phyloP scores from a whole-genome alignment of 2,329 filamentous ascomycete species.

The Elsinoe batatas region DNA sequence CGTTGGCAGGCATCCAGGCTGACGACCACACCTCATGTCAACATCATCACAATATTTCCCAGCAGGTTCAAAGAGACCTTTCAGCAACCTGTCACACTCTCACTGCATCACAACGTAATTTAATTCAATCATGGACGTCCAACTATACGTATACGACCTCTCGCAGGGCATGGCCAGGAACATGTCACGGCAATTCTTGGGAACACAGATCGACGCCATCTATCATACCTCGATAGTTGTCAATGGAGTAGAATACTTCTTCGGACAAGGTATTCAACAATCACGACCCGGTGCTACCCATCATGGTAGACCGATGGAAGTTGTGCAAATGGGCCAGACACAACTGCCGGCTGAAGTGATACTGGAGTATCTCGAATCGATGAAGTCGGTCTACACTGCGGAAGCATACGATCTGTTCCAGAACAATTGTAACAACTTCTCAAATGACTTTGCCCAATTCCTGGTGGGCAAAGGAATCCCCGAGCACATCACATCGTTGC shows the following conservation, averaged over 20 bases:
- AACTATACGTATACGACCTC: conserved; percentile 45
- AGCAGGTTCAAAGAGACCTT: too few species aligned
- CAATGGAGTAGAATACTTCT: conserved; percentile 78
- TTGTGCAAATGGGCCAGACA: conserved; percentile 64
- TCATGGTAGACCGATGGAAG: conserved; percentile 73
- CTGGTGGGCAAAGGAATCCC: conserved; percentile 83
- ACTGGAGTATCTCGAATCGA: conserved; percentile 74
- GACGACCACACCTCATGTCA: conserved; percentile 1
- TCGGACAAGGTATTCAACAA: conserved; percentile 76
- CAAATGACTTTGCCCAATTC: conserved; percentile 84
- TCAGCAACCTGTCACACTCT: too few species aligned
- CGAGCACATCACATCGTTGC: conserved; percentile 73
- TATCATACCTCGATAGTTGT: conserved; percentile 91
- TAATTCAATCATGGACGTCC: conserved; percentile 35
- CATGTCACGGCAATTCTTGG: conserved; percentile 51
- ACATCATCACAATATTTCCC: neutral
- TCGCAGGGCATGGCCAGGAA: conserved; percentile 34
- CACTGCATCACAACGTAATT: neutral
- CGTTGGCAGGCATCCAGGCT: conserved; percentile 7
- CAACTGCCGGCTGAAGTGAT: conserved; percentile 71
- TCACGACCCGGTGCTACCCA: conserved; percentile 75
- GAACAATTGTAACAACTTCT: conserved; percentile 98
- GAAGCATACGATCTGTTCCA: conserved; percentile 73
- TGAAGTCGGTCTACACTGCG: conserved; percentile 71
- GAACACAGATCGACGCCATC: conserved; percentile 71